phyloP scores from a whole-genome alignment of 768 basidiomycete species.

The Stropharia rugosoannulata region DNA sequence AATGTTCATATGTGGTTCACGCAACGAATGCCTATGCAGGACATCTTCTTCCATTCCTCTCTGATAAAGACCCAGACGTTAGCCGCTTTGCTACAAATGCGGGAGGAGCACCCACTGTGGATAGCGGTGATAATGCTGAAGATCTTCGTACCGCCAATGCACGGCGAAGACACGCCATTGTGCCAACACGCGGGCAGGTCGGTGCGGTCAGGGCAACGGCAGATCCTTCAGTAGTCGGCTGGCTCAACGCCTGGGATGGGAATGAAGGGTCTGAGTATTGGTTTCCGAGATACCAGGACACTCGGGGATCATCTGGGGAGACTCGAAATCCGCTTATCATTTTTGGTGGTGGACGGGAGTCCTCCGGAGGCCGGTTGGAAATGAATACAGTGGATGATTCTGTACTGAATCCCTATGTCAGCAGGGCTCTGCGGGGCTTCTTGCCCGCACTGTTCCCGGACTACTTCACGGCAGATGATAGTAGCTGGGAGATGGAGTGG shows the following conservation, averaged over 20 bases:
- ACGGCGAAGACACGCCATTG: conserved; percentile 32
- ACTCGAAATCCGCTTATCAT: conserved; percentile 54
- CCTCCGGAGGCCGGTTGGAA: conserved; percentile 43
- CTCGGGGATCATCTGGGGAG: conserved; percentile 28
- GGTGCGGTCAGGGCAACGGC: conserved; percentile 40
- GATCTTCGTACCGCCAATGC: background rate
- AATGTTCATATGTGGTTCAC: conserved; percentile 69
- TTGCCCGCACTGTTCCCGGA: conserved; percentile 57
- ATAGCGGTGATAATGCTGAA: background rate
- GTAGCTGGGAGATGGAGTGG: conserved; percentile 71
- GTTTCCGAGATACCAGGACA: conserved; percentile 59
- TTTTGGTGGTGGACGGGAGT: conserved; percentile 67
- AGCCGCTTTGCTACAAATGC: background rate
- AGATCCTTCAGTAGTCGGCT: conserved; percentile 36
- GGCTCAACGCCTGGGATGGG: conserved; percentile 42
- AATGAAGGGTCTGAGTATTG: conserved; percentile 68
- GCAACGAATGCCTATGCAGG: conserved; percentile 86
- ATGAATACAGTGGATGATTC: conserved; percentile 59
- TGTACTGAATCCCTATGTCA: conserved; percentile 43
- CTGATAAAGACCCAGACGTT: conserved; percentile 30
- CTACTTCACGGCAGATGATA: conserved; percentile 33
- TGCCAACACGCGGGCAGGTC: conserved; percentile 75
- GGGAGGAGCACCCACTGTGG: background rate
- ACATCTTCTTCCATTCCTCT: conserved; percentile 70
- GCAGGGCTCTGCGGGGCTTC: conserved; percentile 53